A percentile compares a stretch with the other conserved stretches of the same genome.
These are phyloP conservation scores for Lachnellula arida DNA, from an alignment of 2,329 filamentous ascomycete species.

Conservation along the genomic window DNA sequence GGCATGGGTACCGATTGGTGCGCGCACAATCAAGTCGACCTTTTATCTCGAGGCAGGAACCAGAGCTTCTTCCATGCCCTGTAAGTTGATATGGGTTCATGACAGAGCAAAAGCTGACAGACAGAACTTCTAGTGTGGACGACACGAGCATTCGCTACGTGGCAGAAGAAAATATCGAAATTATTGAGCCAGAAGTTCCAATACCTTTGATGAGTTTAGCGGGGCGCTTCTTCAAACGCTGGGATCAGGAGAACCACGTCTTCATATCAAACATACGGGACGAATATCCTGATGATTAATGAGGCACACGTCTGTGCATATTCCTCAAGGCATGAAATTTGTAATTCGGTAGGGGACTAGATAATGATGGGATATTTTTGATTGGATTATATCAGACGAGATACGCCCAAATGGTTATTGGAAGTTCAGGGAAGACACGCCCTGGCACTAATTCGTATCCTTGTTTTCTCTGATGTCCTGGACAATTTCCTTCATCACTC, in stretches of 20 bases:
- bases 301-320: neutral
- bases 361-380: no score
- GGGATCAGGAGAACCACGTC: conserved; percentile 57
- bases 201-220: conserved; percentile 63
- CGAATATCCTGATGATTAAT: conserved; percentile 79
- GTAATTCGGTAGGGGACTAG: neutral
- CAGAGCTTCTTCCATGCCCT: conserved; percentile 83
- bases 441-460: neutral
- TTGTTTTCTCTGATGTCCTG: conserved; percentile 8
- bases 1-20: conserved; percentile 56
- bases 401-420: neutral
- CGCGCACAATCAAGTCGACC: conserved; percentile 58
- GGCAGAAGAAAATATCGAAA: conserved; percentile 73
- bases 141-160: conserved; percentile 70
- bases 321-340: neutral
- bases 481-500: conserved; percentile 47
- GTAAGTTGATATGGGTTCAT: conserved; percentile 50
- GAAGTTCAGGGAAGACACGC: neutral
- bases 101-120: conserved; percentile 16
- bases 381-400: neutral
- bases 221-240: conserved; percentile 85
- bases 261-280: conserved; percentile 84
- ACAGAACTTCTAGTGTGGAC: conserved; percentile 47
- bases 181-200: conserved; percentile 49
- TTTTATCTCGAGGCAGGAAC: conserved; percentile 51